Base-by-base conservation (phyloP, 2,329 filamentous ascomycete species). In the Reticulascus tulasneorum region DNA sequence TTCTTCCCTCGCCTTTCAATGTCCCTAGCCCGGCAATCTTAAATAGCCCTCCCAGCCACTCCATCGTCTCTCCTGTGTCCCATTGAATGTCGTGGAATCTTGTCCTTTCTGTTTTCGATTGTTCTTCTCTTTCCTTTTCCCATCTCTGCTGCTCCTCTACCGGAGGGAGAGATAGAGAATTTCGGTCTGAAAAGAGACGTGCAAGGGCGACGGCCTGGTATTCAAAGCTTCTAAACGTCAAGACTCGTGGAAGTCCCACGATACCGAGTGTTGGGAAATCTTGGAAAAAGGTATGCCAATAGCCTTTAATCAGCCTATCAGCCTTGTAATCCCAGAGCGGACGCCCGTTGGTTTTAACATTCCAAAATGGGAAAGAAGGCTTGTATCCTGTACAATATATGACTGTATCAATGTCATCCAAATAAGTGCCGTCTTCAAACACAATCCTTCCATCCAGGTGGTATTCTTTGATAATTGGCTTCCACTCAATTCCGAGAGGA, bases 191-290 rank as follows among this genome's bases (percentile, higher is more conserved):
- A 46, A 67, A 75, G 0, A 74, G 46, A 3, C 73, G 58, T 4
- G 73, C 71, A 1, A 77, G 52, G 2, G 73, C 71, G 25, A 76
- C 57, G 2, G 70, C 72, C 48, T 77, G 73, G 42, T 77, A 77
- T 49, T 77, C 73, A 42, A 76, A 76, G 23, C 67, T 69, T 7
- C 73, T 53, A 38, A 76, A 77, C 0, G 71, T 75, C 10, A 73
- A 50, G 0, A 66, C 66, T 1, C 71, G 63, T 2, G 72, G 73
- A 6, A 76, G 48, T 0, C 75, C 75, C 0, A 78, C 62, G 9
- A 76, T 55, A 0, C 61, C 75, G 0, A 80, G 53, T 0, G 66
- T 71, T 0, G 62, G 52, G 25, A 66, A 66, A 16, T 67, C 62
- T 2, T 58, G 64, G 32, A 74, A 62, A 50, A 77, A 77, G 0